A percentile compares a stretch with the other conserved stretches of the same genome.
Conservation (phyloP, 2,329 filamentous ascomycete species). For the Calonectria multiphialidica region DNA sequence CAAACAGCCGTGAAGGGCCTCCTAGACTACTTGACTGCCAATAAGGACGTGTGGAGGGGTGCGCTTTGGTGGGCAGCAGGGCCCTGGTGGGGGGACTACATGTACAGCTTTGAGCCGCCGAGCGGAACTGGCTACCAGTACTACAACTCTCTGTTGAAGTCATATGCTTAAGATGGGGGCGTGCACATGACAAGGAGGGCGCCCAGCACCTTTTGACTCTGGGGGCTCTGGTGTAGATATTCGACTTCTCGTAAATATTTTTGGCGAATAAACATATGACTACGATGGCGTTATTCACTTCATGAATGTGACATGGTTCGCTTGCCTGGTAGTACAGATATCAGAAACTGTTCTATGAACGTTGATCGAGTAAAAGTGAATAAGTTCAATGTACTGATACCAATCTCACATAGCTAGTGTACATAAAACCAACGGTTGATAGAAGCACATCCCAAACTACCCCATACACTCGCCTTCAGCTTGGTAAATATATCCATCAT, state of each 20-base stretch:
- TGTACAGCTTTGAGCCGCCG: conserved; percentile 61
- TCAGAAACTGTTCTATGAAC: too few species aligned
- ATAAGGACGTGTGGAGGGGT: conserved; percentile 70
- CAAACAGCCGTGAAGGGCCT: conserved; percentile 63
- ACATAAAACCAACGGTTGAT: too few species aligned
- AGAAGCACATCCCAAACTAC: too few species aligned
- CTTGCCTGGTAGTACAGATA: too few species aligned
- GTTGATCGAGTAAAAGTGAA: too few species aligned
- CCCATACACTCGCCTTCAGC: too few species aligned
- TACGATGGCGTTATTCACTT: too few species aligned
- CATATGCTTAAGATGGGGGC: conserved; percentile 19
- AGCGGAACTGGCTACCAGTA: conserved; percentile 56
- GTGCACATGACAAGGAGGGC: not conserved
- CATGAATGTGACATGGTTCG: not conserved
- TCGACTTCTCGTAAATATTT: conserved; percentile 3
- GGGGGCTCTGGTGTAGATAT: not conserved
- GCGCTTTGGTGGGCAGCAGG: conserved; percentile 70
- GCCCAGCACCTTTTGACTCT: not conserved
- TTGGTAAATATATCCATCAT: too few species aligned
- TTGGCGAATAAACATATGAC: not conserved
- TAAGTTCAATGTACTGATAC: too few species aligned
- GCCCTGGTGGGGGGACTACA: conserved; percentile 69
- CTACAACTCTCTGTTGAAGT: conserved; percentile 29
- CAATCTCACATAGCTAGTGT: too few species aligned
- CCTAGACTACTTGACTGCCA: conserved; percentile 64